Evolutionary conservation across 768 basidiomycete genomes (phyloP).

Genomic region (Agaricus sinodeliciosus): DNA sequence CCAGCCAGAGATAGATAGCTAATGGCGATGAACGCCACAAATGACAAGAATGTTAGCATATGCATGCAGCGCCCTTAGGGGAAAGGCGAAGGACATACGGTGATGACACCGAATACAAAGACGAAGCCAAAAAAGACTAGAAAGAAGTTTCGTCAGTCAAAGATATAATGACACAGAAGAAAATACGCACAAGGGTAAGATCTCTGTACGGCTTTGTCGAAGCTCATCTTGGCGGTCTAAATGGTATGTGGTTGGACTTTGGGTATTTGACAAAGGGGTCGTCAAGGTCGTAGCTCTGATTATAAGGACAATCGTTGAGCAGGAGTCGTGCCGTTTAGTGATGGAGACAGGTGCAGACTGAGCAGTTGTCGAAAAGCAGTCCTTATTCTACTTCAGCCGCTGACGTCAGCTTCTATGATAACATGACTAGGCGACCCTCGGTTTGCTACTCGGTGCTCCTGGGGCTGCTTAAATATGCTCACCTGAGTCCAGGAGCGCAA

Average conservation of each 20-base stretch:
- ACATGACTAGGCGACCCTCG: too few relatives aligned
- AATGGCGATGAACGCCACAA: background rate
- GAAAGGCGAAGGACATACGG: background rate
- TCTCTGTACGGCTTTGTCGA: slow-evolving; percentile 6
- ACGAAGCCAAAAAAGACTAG: slow-evolving; percentile 5
- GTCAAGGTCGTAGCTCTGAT: background rate
- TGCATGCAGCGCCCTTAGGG: too few relatives aligned
- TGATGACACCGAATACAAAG: background rate
- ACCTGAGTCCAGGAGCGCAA: too few relatives aligned
- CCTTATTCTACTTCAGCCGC: too few relatives aligned
- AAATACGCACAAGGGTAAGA: slow-evolving; percentile 10
- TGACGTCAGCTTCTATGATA: too few relatives aligned
- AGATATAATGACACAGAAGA: background rate
- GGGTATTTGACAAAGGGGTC: background rate
- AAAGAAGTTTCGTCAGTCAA: too few relatives aligned
- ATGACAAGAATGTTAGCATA: background rate
- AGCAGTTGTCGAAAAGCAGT: too few relatives aligned
- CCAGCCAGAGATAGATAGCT: slow-evolving; percentile 73
- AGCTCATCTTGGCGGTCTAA: background rate
- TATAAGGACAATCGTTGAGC: background rate
- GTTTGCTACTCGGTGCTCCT: too few relatives aligned
- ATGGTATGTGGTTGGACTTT: too few relatives aligned
- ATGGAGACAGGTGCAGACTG: too few relatives aligned
- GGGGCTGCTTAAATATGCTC: too few relatives aligned
- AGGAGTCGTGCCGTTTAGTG: too few relatives aligned